A percentile compares a stretch with the other conserved stretches of the same genome.
Evolutionary conservation across 2,329 filamentous ascomycete genomes (phyloP).

Genomic region (Fusarium abutilonis): DNA sequence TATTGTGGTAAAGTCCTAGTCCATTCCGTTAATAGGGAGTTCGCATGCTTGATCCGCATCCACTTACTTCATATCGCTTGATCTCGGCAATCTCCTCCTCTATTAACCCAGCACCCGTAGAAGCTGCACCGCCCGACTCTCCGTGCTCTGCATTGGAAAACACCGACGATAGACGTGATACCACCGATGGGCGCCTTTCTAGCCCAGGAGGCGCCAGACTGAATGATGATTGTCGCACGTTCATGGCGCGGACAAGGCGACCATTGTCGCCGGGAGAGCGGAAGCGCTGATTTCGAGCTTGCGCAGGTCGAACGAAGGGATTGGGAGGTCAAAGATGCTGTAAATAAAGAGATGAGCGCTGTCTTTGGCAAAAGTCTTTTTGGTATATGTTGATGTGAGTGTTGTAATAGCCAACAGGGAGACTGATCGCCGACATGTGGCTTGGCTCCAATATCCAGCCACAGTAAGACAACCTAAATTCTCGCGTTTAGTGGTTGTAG

Average conservation of each 20-base stretch:
- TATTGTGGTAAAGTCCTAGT: constrained; percentile 92
- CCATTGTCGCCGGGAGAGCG: constrained; percentile 51
- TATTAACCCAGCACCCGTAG: constrained; percentile 73
- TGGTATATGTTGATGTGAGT: constrained; percentile 21
- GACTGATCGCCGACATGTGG: constrained; percentile 38
- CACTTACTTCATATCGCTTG: constrained; percentile 85
- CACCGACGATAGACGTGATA: constrained; percentile 73
- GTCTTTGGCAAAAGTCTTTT: constrained; percentile 1
- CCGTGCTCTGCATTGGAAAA: constrained; percentile 73
- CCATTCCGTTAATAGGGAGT: constrained; percentile 44
- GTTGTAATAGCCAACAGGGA: constrained; percentile 29
- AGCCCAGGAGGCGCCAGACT: constrained; percentile 49
- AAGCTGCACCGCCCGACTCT: constrained; percentile 61
- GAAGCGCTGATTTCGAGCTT: constrained; percentile 8
- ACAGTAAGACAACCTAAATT: constrained; percentile 8
- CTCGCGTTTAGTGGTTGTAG: constrained; percentile 48
- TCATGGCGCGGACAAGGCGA: constrained; percentile 56
- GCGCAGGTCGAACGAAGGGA: not conserved
- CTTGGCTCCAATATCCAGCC: constrained; percentile 34
- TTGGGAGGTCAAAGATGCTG: not conserved
- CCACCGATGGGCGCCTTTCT: constrained; percentile 64
- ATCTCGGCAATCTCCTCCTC: constrained; percentile 97
- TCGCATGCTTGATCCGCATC: constrained; percentile 8
- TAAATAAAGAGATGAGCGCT: not conserved
- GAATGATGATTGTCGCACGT: constrained; percentile 64